A percentile compares a stretch with the other conserved stretches of the same genome.
These are phyloP conservation scores for Pilobolus umbonatus DNA, from an alignment of 192 early-diverging fungal genomes.

Conservation along the genomic window DNA sequence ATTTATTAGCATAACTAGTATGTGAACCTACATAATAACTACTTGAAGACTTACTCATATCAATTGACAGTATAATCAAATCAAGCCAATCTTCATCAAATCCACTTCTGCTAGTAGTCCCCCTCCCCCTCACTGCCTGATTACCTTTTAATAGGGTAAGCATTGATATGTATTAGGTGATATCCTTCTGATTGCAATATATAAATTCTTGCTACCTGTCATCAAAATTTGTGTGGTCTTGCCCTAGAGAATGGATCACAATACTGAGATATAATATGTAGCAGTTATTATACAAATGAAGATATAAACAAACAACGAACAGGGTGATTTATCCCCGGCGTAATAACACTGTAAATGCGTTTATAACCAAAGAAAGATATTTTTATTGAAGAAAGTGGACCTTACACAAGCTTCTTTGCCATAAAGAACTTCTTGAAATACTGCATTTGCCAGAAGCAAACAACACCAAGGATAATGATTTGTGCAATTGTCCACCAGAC, in stretches of 20 bases:
- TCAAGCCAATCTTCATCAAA: constrained; percentile 4
- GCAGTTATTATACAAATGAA: too few relatives aligned
- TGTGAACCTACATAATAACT: constrained; percentile 29
- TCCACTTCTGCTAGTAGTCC: not conserved
- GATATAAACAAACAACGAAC: too few relatives aligned
- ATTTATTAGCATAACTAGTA: constrained; percentile 31
- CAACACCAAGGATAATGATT: constrained; percentile 66
- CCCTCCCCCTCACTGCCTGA: constrained; percentile 26
- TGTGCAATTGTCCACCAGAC: constrained; percentile 88
- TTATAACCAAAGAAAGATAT: too few relatives aligned
- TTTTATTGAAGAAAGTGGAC: too few relatives aligned
- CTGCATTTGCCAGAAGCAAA: constrained; percentile 84
- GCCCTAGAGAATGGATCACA: too few relatives aligned
- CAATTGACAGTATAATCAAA: constrained; percentile 11
- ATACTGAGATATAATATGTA: too few relatives aligned
- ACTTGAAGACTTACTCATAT: constrained; percentile 22
- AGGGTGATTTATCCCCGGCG: too few relatives aligned
- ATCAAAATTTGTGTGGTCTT: too few relatives aligned
- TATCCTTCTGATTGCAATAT: constrained; percentile 28
- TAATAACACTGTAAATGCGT: too few relatives aligned
- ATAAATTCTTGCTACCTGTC: too few relatives aligned
- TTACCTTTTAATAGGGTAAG: constrained; percentile 18
- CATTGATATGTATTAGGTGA: constrained; percentile 24
- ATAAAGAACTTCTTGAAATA: constrained; percentile 84
- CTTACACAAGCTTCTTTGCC: constrained; percentile 87